phyloP scores from a whole-genome alignment of 2,329 filamentous ascomycete genomes.

The Cladobotryum mycophilum region DNA sequence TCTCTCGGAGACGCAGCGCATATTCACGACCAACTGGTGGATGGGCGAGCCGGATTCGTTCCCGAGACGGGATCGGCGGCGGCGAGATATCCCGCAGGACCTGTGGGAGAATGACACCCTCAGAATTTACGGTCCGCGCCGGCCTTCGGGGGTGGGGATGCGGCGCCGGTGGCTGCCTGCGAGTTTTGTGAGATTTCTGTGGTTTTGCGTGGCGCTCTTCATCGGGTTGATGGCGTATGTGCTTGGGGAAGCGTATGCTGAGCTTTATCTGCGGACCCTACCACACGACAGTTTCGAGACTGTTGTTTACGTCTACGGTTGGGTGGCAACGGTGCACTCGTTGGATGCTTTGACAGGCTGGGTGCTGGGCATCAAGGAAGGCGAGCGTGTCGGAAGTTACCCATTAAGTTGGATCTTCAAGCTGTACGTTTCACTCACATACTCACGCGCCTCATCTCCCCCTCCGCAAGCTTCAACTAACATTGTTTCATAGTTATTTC shows the following conservation, averaged over 20 bases:
- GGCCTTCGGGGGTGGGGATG: conserved; percentile 33
- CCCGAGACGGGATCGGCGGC: conserved; percentile 36
- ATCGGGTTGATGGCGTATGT: conserved; percentile 61
- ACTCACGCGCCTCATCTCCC: neutral
- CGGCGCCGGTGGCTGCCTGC: conserved; percentile 54
- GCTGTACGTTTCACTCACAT: conserved; percentile 40
- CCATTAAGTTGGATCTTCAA: conserved; percentile 68
- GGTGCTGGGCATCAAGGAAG: conserved; percentile 60
- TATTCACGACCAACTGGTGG: conserved; percentile 62
- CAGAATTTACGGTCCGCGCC: conserved; percentile 19
- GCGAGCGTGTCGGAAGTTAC: conserved; percentile 62
- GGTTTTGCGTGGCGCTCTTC: conserved; percentile 60
- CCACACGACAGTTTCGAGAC: conserved; percentile 62
- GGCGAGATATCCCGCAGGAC: conserved; percentile 30
- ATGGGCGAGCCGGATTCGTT: conserved; percentile 49
- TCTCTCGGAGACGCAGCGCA: conserved; percentile 60
- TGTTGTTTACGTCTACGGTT: conserved; percentile 63
- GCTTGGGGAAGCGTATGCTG: conserved; percentile 62
- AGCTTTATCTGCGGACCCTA: conserved; percentile 60
- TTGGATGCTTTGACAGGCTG: conserved; percentile 60
- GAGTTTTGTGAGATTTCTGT: conserved; percentile 62
- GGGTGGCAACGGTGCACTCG: conserved; percentile 60
- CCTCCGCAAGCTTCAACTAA: neutral
- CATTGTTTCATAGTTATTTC: conserved; percentile 46
- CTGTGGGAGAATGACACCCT: conserved; percentile 33